Percentiles rank a stretch among this genome's conserved stretches.
These are phyloP conservation scores for Bryoerythrophyllum caledonicum DNA, from an alignment of 225 moss, liverwort and hornwort species.

Conservation along the genomic window DNA sequence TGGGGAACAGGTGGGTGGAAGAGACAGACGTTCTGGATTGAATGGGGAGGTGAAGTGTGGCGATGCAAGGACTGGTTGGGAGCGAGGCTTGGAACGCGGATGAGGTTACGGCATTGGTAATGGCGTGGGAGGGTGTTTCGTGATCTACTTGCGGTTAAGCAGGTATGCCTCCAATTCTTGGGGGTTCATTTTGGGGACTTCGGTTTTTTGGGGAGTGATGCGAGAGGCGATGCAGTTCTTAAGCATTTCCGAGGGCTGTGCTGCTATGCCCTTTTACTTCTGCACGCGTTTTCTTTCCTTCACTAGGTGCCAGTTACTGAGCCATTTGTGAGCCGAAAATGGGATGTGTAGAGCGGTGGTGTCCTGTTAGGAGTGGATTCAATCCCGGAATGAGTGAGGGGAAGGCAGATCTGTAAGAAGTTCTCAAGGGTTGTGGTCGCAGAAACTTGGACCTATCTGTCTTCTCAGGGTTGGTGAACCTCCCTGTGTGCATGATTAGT, in stretches of 20 bases:
- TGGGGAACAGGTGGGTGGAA: neutral
- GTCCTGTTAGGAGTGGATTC: neutral
- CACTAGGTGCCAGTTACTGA: neutral
- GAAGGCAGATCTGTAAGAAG: slow-evolving; percentile 6
- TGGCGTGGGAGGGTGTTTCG: neutral
- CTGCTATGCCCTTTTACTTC: neutral
- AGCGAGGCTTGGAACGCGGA: neutral
- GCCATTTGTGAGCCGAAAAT: neutral
- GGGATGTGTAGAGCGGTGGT: neutral
- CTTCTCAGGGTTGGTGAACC: neutral
- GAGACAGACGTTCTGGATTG: neutral
- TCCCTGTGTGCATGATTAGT: neutral
- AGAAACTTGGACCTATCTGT: neutral
- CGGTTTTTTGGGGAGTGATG: neutral
- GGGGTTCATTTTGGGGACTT: neutral
- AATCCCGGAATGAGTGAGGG: neutral
- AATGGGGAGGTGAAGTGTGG: slow-evolving; percentile 2
- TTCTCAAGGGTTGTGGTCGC: neutral
- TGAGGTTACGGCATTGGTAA: slow-evolving; percentile 13
- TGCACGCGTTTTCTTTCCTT: neutral
- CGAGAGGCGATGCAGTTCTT: neutral
- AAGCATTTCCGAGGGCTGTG: neutral
- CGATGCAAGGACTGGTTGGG: neutral
- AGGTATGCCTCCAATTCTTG: slow-evolving; percentile 1
- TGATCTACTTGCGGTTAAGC: neutral